phyloP scores from a whole-genome alignment of 1,284 basidiomycete genomes.

The Acaromyces ingoldii region DNA sequence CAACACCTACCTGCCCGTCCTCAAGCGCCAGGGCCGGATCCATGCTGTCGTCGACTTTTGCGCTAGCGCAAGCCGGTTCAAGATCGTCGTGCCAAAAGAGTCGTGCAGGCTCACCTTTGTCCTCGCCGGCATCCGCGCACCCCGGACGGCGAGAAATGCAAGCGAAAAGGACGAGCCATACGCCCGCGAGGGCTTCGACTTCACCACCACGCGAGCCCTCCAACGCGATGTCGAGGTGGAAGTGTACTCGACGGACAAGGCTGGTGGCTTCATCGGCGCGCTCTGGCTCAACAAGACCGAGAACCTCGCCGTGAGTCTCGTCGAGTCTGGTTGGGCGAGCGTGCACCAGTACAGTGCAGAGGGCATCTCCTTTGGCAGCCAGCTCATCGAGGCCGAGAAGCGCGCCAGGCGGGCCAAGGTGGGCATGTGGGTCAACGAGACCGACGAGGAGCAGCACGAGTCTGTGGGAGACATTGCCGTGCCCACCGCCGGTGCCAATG shows the following conservation, averaged over 20 bases:
- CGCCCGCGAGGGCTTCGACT: conserved; percentile 76
- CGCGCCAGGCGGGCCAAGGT: conserved; percentile 64
- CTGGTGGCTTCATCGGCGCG: conserved; percentile 88
- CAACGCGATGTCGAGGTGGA: conserved; percentile 93
- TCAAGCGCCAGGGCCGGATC: conserved; percentile 81
- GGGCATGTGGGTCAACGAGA: conserved; percentile 63
- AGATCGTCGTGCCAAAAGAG: conserved; percentile 40
- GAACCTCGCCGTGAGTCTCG: conserved; percentile 76
- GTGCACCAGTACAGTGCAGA: conserved; percentile 87
- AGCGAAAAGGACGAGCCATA: conserved; percentile 86
- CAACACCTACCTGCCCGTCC: conserved; percentile 69
- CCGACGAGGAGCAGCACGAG: conserved; percentile 21
- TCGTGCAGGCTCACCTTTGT: conserved; percentile 42
- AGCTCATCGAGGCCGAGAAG: conserved; percentile 74
- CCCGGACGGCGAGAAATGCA: conserved; percentile 57
- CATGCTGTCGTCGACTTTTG: conserved; percentile 88
- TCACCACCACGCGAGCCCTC: conserved; percentile 73
- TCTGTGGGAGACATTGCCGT: conserved; percentile 2
- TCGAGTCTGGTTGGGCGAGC: conserved; percentile 72
- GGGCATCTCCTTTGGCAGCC: conserved; percentile 67
- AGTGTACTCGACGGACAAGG: conserved; percentile 83
- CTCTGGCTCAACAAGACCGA: conserved; percentile 68
- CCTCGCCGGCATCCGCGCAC: conserved; percentile 52
- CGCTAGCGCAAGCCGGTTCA: conserved; percentile 54
- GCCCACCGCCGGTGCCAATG: not conserved